phyloP scores from a whole-genome alignment of 2,329 filamentous ascomycete species.

The Ascochyta viciae-villosae region DNA sequence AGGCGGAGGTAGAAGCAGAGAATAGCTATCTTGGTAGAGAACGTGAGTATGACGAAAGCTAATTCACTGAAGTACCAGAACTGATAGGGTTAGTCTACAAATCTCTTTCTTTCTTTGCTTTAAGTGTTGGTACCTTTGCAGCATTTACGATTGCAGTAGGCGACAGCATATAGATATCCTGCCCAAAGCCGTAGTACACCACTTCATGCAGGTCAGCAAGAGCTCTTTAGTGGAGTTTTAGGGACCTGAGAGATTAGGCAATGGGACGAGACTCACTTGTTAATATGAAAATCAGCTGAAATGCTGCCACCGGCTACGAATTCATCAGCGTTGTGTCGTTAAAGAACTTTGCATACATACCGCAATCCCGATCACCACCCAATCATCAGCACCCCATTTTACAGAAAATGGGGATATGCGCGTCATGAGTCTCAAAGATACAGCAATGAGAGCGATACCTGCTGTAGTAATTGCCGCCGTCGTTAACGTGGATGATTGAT shows the following conservation, averaged over 20 bases:
- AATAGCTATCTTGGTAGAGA: conserved; percentile 1
- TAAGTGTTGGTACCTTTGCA: background rate
- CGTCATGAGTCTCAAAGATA: background rate
- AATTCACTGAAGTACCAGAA: background rate
- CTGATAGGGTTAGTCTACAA: background rate
- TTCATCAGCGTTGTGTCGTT: background rate
- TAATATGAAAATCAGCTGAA: background rate
- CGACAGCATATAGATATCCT: conserved; percentile 1
- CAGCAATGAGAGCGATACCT: background rate
- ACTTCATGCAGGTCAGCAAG: background rate
- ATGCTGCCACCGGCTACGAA: background rate
- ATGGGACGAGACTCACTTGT: background rate
- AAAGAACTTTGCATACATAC: background rate
- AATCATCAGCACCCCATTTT: background rate
- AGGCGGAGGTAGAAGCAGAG: conserved; percentile 2
- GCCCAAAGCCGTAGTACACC: conserved; percentile 1
- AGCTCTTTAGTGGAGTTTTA: background rate
- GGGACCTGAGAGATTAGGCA: background rate
- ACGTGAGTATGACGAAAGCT: background rate
- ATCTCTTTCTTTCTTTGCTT: background rate
- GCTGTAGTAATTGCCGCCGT: background rate
- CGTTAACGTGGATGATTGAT: background rate
- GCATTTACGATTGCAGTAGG: background rate
- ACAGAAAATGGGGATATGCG: background rate
- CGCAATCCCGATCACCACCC: background rate